These are phyloP conservation scores for Hygrophorus pudorinus DNA, from an alignment of 768 basidiomycete species.

Conservation along the genomic window DNA sequence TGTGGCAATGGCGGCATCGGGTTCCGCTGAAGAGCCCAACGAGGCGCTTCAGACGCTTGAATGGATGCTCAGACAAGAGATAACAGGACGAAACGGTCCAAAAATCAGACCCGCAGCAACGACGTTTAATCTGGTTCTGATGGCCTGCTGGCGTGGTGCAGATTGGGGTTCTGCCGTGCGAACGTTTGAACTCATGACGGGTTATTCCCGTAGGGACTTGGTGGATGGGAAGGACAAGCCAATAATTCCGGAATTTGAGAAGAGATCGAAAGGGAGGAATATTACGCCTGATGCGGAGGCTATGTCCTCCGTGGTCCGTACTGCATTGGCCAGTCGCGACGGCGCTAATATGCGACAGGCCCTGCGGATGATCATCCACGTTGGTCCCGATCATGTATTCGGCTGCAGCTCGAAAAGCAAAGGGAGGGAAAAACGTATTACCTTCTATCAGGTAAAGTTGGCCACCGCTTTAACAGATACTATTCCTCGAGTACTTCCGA, in stretches of 20 bases:
- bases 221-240: conserved; percentile 21
- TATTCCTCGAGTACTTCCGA: conserved; percentile 23
- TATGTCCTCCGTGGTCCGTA: conserved; percentile 46
- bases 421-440: conserved; percentile 23
- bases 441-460: conserved; percentile 39
- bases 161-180: conserved; percentile 54
- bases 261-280: conserved; percentile 32
- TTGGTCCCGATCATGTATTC: conserved; percentile 32
- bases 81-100: conserved; percentile 31
- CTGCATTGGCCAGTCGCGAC: conserved; percentile 40
- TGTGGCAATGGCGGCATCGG: conserved; percentile 28
- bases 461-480: conserved; percentile 33
- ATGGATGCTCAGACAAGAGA: conserved; percentile 58
- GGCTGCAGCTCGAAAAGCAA: conserved; percentile 8
- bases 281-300: conserved; percentile 40
- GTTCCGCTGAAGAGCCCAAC: conserved; percentile 14
- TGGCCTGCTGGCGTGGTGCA: conserved; percentile 49
- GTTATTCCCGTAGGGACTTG: conserved; percentile 46
- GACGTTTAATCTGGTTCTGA: conserved; percentile 54
- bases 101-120: conserved; percentile 35
- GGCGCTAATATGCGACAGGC: conserved; percentile 46
- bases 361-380: conserved; percentile 44
- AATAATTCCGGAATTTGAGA: conserved; percentile 28
- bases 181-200: conserved; percentile 66
- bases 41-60: conserved; percentile 50